Evolutionary conservation across 1,284 basidiomycete genomes (phyloP).

Genomic region (Meripilus lineatus): DNA sequence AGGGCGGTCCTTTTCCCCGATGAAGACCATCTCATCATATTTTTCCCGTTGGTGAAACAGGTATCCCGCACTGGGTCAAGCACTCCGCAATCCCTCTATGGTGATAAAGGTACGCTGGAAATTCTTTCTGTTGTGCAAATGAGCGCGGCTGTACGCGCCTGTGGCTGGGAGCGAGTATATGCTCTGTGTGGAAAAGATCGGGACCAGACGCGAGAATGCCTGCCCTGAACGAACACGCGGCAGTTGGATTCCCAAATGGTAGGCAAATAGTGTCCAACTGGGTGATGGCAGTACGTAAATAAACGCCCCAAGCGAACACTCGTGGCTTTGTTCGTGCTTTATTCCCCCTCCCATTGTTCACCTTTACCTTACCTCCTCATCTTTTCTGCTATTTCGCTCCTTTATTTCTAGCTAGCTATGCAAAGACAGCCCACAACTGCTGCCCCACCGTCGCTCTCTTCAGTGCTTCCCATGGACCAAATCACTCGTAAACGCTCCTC

Average conservation of each 20-base stretch:
- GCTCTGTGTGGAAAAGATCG: not conserved
- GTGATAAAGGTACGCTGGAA: no score
- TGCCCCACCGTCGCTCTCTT: slow-evolving; percentile 31
- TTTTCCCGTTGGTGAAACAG: no score
- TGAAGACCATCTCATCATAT: no score
- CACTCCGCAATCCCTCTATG: no score
- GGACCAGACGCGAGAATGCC: slow-evolving; percentile 18
- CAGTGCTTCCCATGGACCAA: no score
- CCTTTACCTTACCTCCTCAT: slow-evolving; percentile 23
- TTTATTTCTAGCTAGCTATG: slow-evolving; percentile 29
- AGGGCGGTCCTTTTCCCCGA: no score
- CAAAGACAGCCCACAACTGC: slow-evolving; percentile 27
- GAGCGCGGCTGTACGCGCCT: no score
- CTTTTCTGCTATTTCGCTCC: slow-evolving; percentile 21
- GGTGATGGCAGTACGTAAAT: no score
- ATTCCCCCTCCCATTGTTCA: slow-evolving; percentile 24
- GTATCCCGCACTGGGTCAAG: no score
- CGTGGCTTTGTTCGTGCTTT: no score
- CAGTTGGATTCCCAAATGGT: slow-evolving; percentile 18
- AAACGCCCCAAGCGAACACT: no score
- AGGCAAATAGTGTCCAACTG: slow-evolving; percentile 12
- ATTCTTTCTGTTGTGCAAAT: no score
- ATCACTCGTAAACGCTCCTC: slow-evolving; percentile 28
- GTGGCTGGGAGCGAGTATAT: not conserved
- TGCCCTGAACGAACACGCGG: slow-evolving; percentile 29